A percentile compares a stretch with the other conserved stretches of the same genome.
Conservation (phyloP, 306 rosid genomes). For the Rosa rugosa region DNA sequence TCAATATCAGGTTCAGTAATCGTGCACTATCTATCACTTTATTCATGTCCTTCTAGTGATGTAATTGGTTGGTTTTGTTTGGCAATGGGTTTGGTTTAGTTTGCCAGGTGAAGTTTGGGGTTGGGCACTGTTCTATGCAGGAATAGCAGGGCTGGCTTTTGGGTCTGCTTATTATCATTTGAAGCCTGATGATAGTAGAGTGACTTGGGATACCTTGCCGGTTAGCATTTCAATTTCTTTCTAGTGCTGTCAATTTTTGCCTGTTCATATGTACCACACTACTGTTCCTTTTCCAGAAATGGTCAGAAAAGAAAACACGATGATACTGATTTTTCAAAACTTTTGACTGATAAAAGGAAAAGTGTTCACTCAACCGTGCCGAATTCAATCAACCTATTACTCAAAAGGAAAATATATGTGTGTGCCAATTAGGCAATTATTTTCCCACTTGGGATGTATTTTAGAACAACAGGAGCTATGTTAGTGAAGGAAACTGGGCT, state of each 20-base stretch:
- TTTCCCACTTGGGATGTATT: not conserved
- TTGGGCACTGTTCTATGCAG: slow-evolving; percentile 56
- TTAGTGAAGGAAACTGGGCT: not conserved
- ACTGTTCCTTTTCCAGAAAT: slow-evolving; percentile 7
- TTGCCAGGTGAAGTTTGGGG: slow-evolving; percentile 45
- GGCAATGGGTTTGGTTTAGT: slow-evolving; percentile 14
- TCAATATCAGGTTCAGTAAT: slow-evolving; percentile 44
- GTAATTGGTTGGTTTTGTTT: slow-evolving; percentile 6
- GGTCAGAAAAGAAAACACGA: not conserved
- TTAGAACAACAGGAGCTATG: not conserved
- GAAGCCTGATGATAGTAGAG: slow-evolving; percentile 51
- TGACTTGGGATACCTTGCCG: slow-evolving; percentile 63
- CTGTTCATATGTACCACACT: slow-evolving; percentile 4
- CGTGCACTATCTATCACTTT: not conserved
- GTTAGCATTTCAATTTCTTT: slow-evolving; percentile 32
- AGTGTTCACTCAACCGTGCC: not conserved
- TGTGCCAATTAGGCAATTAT: not conserved
- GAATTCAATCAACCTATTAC: not conserved
- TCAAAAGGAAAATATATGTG: not conserved
- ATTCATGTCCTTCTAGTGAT: not conserved
- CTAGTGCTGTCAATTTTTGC: not conserved
- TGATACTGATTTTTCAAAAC: not conserved
- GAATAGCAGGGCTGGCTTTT: slow-evolving; percentile 54
- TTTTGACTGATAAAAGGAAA: slow-evolving; percentile 4
- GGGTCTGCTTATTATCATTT: slow-evolving; percentile 69